phyloP scores from a whole-genome alignment of 176 grass and related monocot genomes.

The Dendrocalamus sinicus region DNA sequence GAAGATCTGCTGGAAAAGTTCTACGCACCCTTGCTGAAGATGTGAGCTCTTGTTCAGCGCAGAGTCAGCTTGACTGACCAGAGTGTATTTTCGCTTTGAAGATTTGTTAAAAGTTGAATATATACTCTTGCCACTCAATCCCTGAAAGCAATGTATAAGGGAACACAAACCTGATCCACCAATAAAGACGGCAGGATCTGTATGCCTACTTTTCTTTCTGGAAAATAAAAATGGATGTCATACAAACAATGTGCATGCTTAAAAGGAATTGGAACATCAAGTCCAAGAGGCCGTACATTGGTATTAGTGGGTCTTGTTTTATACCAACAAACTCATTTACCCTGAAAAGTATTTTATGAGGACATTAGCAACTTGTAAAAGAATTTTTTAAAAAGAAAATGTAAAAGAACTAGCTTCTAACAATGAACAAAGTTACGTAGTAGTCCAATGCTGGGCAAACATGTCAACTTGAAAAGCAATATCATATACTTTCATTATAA shows the following conservation, averaged over 20 bases:
- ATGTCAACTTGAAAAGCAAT: background rate
- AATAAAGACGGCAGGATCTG: conserved; percentile 58
- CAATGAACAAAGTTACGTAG: background rate
- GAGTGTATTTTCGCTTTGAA: background rate
- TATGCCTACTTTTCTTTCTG: conserved; percentile 74
- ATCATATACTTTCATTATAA: background rate
- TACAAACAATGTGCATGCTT: conserved; percentile 15
- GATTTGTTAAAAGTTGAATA: background rate
- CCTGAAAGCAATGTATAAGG: background rate
- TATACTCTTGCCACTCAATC: background rate
- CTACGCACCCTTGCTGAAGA: too few relatives aligned
- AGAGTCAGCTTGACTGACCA: too few relatives aligned
- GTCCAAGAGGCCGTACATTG: conserved; percentile 67
- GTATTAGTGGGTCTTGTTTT: conserved; percentile 83
- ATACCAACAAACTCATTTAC: conserved; percentile 81
- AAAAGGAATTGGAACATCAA: conserved; percentile 39
- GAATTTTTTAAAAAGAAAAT: too few relatives aligned
- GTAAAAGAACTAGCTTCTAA: background rate
- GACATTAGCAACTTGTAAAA: conserved; percentile 35
- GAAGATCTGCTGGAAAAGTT: too few relatives aligned
- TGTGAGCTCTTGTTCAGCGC: too few relatives aligned
- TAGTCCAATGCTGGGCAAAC: background rate
- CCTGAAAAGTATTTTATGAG: conserved; percentile 50
- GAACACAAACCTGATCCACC: conserved; percentile 66
- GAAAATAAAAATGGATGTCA: conserved; percentile 28